Conservation (phyloP, 2,329 filamentous ascomycete genomes). For the Aspergillus fructus region DNA sequence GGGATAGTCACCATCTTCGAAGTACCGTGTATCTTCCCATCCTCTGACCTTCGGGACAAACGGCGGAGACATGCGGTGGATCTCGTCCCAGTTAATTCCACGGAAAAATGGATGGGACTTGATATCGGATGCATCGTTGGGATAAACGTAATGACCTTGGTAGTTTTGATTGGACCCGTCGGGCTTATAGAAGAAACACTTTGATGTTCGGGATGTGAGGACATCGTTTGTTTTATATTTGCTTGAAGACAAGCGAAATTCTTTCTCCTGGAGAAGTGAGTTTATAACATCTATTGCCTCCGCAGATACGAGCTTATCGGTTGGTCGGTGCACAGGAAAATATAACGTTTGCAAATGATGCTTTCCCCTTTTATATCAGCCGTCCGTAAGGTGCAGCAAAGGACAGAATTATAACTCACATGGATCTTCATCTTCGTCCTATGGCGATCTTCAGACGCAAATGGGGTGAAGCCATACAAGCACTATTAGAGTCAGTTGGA, state of each 20-base stretch:
- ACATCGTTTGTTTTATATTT: slow-evolving; percentile 70
- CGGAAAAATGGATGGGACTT: slow-evolving; percentile 85
- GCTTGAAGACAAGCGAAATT: slow-evolving; percentile 71
- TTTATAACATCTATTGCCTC: slow-evolving; percentile 76
- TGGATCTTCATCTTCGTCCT: slow-evolving; percentile 85
- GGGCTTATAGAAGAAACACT: slow-evolving; percentile 32
- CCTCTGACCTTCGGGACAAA: slow-evolving; percentile 72
- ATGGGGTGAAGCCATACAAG: slow-evolving; percentile 87
- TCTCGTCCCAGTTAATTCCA: slow-evolving; percentile 71
- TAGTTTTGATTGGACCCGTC: slow-evolving; percentile 40
- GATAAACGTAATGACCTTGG: slow-evolving; percentile 67
- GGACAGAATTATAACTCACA: slow-evolving; percentile 46
- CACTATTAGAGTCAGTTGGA: slow-evolving; percentile 52
- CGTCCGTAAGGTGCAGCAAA: neutral
- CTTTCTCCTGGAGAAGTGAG: slow-evolving; percentile 70
- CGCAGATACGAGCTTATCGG: slow-evolving; percentile 60
- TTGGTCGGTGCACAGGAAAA: slow-evolving; percentile 62
- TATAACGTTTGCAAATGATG: slow-evolving; percentile 68
- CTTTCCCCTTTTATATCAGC: slow-evolving; percentile 41
- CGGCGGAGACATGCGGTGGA: slow-evolving; percentile 71
- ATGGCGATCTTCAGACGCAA: slow-evolving; percentile 76
- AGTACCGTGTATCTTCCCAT: slow-evolving; percentile 80
- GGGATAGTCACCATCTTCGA: slow-evolving; percentile 71
- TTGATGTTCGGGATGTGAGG: slow-evolving; percentile 30
- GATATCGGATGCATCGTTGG: slow-evolving; percentile 84